Conservation (phyloP, 495 filamentous ascomycete species). For the Apodospora peruviana region DNA sequence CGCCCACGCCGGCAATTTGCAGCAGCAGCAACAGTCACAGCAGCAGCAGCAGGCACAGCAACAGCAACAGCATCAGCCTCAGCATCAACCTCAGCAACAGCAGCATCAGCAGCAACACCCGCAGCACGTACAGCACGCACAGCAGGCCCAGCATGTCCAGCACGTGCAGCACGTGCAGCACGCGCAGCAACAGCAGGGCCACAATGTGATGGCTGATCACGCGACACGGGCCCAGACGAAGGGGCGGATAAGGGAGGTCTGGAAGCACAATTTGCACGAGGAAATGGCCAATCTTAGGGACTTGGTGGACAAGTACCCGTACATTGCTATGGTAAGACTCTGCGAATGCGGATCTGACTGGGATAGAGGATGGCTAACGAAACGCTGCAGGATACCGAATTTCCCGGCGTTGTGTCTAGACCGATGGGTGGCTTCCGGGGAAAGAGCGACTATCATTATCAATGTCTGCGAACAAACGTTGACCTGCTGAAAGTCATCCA, state of each 20-base stretch:
- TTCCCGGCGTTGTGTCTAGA: slow-evolving; percentile 89
- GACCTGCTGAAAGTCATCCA: slow-evolving; percentile 96
- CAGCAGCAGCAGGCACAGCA: slow-evolving; percentile 18
- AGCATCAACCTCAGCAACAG: slow-evolving; percentile 54
- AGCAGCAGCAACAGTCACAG: slow-evolving; percentile 48
- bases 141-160: slow-evolving; percentile 5
- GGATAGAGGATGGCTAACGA: slow-evolving; percentile 17
- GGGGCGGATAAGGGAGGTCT: slow-evolving; percentile 86
- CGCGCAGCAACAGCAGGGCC: slow-evolving; percentile 40
- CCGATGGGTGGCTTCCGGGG: slow-evolving; percentile 90
- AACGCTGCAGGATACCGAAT: slow-evolving; percentile 78
- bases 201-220: slow-evolving; percentile 42
- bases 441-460: slow-evolving; percentile 97
- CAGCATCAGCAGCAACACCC: slow-evolving; percentile 35
- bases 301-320: slow-evolving; percentile 83
- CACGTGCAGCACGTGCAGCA: slow-evolving; percentile 22
- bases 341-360: not conserved
- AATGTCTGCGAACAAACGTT: slow-evolving; percentile 94
- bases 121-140: slow-evolving; percentile 46
- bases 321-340: slow-evolving; percentile 82
- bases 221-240: slow-evolving; percentile 45
- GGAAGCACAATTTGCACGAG: slow-evolving; percentile 83
- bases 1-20: slow-evolving; percentile 68
- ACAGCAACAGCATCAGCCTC: slow-evolving; percentile 47
- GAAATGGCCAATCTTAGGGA: slow-evolving; percentile 78